A percentile compares a stretch with the other conserved stretches of the same genome.
These are phyloP conservation scores for Erucastrum elatum DNA, from an alignment of 345 rosid genomes.

Conservation along the genomic window DNA sequence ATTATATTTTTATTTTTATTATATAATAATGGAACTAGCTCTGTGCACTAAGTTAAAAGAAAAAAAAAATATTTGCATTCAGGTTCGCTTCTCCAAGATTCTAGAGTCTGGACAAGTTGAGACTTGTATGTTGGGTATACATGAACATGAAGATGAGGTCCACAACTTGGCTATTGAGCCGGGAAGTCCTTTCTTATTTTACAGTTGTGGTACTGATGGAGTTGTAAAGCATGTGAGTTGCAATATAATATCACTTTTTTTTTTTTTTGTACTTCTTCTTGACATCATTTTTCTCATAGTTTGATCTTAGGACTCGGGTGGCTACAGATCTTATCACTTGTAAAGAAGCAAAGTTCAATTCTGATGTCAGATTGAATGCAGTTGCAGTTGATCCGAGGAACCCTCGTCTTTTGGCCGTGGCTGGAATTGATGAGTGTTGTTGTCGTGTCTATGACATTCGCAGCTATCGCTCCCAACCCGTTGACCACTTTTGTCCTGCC, in stretches of 20 bases:
- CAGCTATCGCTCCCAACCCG: constrained; percentile 62
- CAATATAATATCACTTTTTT: too few species aligned
- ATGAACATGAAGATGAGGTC: constrained; percentile 66
- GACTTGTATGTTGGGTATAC: constrained; percentile 56
- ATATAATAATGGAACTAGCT: too few species aligned
- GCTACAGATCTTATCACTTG: constrained; percentile 79
- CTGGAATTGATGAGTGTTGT: constrained; percentile 79
- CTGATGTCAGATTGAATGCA: constrained; percentile 58
- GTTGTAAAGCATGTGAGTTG: constrained; percentile 77
- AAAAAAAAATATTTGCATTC: background rate
- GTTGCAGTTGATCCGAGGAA: constrained; percentile 83
- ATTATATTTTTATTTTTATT: too few species aligned
- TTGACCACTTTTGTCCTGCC: constrained; percentile 66
- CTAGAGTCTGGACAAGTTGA: constrained; percentile 59
- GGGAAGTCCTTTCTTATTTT: constrained; percentile 73
- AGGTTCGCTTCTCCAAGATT: constrained; percentile 76
- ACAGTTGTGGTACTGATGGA: constrained; percentile 89
- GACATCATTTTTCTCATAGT: too few species aligned
- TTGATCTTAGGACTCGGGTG: constrained; percentile 72
- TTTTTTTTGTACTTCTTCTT: too few species aligned
- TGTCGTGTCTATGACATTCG: constrained; percentile 74
- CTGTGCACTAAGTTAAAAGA: too few species aligned
- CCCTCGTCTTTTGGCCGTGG: constrained; percentile 75
- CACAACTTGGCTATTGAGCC: constrained; percentile 88
- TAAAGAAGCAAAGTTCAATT: constrained; percentile 34